Evolutionary conservation across 129 eudicot genomes (phyloP), one percentile per base, ranked within the genome.

Genomic region (Solidago caesia): DNA sequence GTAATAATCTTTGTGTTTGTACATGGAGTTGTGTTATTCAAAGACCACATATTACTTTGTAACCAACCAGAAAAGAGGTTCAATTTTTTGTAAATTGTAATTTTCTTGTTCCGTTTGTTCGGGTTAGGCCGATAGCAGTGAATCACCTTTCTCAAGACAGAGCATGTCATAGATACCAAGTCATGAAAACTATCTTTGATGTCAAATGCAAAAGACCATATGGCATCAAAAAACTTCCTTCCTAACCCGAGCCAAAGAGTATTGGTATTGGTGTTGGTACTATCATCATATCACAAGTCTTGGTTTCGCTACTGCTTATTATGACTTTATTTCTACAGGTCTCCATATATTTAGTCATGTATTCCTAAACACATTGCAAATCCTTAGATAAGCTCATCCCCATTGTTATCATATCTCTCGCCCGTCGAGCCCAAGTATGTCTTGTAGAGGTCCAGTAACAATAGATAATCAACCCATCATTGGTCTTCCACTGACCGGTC

Each of bases 21-120:
- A 76, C 75, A 79, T 79, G 67, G 67, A 49, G 70, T 39, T 78
- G 65, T 78, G 57, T 55, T 52, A 63, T 79, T 73, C 70, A 64
- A 64, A 44, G 51, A 73, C 71, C 53, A 74, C 75, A 64, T 76
- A 46, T 61, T 62, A 60, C 68, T 71, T 66, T 82, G 79, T 82
- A 77, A 82, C 75, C 60, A 56, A 65, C 75, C 25, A 65, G 52
- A 56, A 71, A 65, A 67, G 42, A 9, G 13, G 14, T 44, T 47
- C 43, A 41, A 33, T 14, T 59, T 75, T 52, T 75, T 60, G 63
- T 70, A 52, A 49, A 60, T 51, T 29, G n/a, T 47, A 62, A 57
- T 42, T 65, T 16, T 75, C 8, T 41, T 63, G 64, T 44, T 72
- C n/a, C 6, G 10, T 44, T 6, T 72, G 8, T 44, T 27, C 21